Conservation (phyloP, 148 eudicot genomes). For the Linanthus parryae region DNA sequence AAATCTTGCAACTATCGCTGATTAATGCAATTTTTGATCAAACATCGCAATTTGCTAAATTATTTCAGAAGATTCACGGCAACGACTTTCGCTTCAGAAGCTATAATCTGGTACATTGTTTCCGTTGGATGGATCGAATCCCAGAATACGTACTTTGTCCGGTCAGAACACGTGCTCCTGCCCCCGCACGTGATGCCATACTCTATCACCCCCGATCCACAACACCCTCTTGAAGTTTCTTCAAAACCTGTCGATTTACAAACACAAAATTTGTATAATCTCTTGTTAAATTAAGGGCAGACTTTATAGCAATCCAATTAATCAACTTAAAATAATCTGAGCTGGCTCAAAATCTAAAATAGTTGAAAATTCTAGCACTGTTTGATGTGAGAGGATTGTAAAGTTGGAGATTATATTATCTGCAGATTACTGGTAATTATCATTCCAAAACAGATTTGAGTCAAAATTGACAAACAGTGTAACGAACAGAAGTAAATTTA, state of each 20-base stretch:
- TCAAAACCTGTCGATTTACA: conserved; percentile 25
- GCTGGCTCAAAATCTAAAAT: too few species aligned
- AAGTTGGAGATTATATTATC: neutral
- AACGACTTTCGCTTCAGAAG: conserved; percentile 23
- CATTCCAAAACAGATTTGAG: neutral
- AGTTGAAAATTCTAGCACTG: too few species aligned
- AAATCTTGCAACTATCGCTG: too few species aligned
- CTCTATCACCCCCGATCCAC: conserved; percentile 40
- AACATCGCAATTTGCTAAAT: too few species aligned
- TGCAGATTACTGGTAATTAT: neutral
- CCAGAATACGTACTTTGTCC: conserved; percentile 39
- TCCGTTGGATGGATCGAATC: conserved; percentile 51
- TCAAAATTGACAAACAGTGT: neutral
- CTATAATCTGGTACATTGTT: conserved; percentile 34
- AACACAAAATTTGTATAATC: neutral
- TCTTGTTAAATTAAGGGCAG: neutral
- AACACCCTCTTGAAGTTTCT: conserved; percentile 43
- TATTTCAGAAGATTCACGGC: neutral
- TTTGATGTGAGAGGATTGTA: too few species aligned
- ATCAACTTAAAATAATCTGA: too few species aligned
- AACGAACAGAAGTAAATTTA: neutral
- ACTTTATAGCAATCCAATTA: neutral
- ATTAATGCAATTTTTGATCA: neutral
- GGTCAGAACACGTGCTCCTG: conserved; percentile 33
- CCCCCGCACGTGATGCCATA: conserved; percentile 34